Base-by-base conservation (phyloP, 352 stramenopile species). In the Globisporangium iwayamae region DNA sequence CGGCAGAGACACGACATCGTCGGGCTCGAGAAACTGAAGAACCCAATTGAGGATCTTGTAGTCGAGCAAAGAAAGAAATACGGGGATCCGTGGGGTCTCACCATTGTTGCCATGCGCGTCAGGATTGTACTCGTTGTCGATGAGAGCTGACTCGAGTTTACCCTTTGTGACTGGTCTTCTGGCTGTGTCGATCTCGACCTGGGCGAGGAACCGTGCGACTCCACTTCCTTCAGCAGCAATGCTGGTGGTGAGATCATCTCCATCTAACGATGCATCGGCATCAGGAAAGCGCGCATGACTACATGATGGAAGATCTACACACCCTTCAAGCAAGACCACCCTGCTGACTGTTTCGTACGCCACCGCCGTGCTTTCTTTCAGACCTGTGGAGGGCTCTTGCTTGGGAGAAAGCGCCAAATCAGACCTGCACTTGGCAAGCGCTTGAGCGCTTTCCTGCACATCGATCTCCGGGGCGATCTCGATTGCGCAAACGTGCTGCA, bases 401-500 rank as follows among this genome's bases (percentile, higher is more conserved):
- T 10, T 62, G 41, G 7, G 16, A 45, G 18, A 8, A 30, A 14
- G 9, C 10, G 20, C 16, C n/a, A 47, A 6, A 3, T 13, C 32
- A 32, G 46, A 58, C 25, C 32, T 65, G 11, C n/a, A 48, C 4
- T 39, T 59, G 30, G 9, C 10, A 30, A 2, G 10, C 20, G n/a
- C 18, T 57, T 13, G 50, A 10, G 20, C 8, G 16, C 22, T 18
- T 30, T 62, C 52, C 16, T 25, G 5, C 10, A 62, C 30, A 39
- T 67, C 54, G 47, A 78, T 43, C 8, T 72, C 69, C 18, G 56
- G 18, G 11, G 53, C 30, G 48, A 83, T 67, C 10, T 52, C 65
- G n/a, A 83, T 79, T 13, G 73, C 75, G 20, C 68, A 74, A 20
- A 78, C 3, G 48, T 83, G 75, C 20, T 36, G 50, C 16, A 72